Evolutionary conservation across 2,329 filamentous ascomycete species (phyloP).

Genomic region (Daldinia sp.): DNA sequence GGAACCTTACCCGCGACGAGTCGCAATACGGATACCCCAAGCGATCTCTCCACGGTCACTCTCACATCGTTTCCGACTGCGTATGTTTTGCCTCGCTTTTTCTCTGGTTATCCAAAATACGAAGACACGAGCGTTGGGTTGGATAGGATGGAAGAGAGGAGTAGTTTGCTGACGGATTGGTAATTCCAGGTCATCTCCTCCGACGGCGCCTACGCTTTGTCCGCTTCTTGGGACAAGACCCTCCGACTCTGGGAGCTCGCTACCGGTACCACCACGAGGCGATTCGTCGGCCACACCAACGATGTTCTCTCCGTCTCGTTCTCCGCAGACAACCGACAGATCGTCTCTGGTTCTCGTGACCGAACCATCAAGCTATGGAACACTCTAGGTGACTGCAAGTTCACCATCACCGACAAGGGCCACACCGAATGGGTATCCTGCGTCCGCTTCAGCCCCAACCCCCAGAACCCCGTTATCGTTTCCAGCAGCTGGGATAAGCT

Average conservation of each 20-base stretch:
- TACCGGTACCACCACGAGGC: slow-evolving; percentile 94
- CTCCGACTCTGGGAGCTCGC: slow-evolving; percentile 99
- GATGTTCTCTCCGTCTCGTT: slow-evolving; percentile 99
- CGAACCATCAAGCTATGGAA: slow-evolving; percentile 99
- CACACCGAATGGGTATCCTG: slow-evolving; percentile 99
- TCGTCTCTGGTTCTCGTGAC: slow-evolving; percentile 98
- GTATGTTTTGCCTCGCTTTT: slow-evolving; percentile 67
- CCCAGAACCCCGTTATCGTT: slow-evolving; percentile 99
- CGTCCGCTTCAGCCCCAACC: slow-evolving; percentile 99
- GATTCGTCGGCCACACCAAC: slow-evolving; percentile 99
- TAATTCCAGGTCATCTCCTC: slow-evolving; percentile 90
- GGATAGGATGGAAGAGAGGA: too few relatives aligned
- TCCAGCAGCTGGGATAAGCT: slow-evolving; percentile 99
- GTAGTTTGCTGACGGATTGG: slow-evolving; percentile 42
- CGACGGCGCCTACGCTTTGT: slow-evolving; percentile 98
- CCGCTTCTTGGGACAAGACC: slow-evolving; percentile 99
- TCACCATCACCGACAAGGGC: slow-evolving; percentile 99
- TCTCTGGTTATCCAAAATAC: too few relatives aligned
- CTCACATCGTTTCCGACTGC: slow-evolving; percentile 99
- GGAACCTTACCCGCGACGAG: slow-evolving; percentile 99
- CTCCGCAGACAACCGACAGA: slow-evolving; percentile 99
- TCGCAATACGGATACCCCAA: slow-evolving; percentile 98
- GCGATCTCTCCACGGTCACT: slow-evolving; percentile 98
- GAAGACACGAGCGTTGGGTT: too few relatives aligned
- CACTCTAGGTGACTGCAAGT: slow-evolving; percentile 99